These are phyloP conservation scores for Carpinus viminea DNA, from an alignment of 306 rosid species.

Conservation along the genomic window DNA sequence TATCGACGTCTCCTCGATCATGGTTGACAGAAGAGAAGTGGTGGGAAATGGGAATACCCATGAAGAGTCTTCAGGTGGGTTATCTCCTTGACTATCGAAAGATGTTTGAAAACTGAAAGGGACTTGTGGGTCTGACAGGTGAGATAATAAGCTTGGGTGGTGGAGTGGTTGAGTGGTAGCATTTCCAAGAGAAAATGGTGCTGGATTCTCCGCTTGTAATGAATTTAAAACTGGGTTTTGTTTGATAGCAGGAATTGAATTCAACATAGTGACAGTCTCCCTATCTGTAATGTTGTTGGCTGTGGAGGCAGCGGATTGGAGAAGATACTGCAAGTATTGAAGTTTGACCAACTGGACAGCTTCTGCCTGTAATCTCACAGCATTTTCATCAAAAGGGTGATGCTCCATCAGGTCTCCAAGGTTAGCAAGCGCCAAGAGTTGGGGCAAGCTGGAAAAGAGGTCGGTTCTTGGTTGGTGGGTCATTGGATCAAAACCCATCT, in stretches of 20 bases:
- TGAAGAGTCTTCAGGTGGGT: slow-evolving; percentile 31
- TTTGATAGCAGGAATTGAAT: slow-evolving; percentile 36
- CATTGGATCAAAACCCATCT: slow-evolving; percentile 93
- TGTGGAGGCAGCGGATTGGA: slow-evolving; percentile 46
- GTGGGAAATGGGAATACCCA: slow-evolving; percentile 39
- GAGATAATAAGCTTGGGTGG: slow-evolving; percentile 47
- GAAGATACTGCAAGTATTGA: slow-evolving; percentile 53
- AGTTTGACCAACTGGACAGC: slow-evolving; percentile 54
- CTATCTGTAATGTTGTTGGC: slow-evolving; percentile 28
- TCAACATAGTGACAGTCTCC: slow-evolving; percentile 41
- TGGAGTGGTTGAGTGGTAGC: slow-evolving; percentile 68
- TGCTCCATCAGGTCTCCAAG: slow-evolving; percentile 48
- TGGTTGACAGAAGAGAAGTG: slow-evolving; percentile 33
- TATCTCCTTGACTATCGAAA: slow-evolving; percentile 59
- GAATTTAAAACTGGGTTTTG: slow-evolving; percentile 33
- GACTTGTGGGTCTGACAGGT: slow-evolving; percentile 63
- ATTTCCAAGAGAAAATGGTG: slow-evolving; percentile 43
- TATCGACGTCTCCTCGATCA: slow-evolving; percentile 15
- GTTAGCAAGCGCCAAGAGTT: slow-evolving; percentile 66
- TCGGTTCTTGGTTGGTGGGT: slow-evolving; percentile 90
- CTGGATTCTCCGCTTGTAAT: slow-evolving; percentile 27
- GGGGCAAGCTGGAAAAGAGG: slow-evolving; percentile 58
- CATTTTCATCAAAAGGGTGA: slow-evolving; percentile 50
- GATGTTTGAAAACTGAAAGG: slow-evolving; percentile 59
- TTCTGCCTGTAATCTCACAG: slow-evolving; percentile 48